phyloP scores from a whole-genome alignment of 2,329 filamentous ascomycete genomes.

The Penicillium italicum region DNA sequence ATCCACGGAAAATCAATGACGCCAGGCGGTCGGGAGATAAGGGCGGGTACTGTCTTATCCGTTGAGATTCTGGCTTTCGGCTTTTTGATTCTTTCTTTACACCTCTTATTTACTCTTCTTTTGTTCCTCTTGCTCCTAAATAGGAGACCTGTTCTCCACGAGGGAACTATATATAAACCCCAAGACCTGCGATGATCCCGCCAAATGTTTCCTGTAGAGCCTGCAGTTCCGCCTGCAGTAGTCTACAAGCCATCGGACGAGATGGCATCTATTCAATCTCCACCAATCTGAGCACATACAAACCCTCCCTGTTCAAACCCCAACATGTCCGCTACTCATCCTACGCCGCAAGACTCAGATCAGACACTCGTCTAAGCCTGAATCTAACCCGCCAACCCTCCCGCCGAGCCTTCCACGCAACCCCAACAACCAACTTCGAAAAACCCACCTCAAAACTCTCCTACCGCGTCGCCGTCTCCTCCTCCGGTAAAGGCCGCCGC shows the following conservation, averaged over 20 bases:
- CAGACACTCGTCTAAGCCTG: neutral
- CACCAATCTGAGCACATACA: slow-evolving; percentile 10
- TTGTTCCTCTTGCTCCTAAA: neutral
- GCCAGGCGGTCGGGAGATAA: slow-evolving; percentile 26
- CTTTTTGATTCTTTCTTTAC: slow-evolving; percentile 6
- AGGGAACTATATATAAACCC: neutral
- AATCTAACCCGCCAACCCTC: neutral
- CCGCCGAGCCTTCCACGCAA: slow-evolving; percentile 1
- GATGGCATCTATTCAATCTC: slow-evolving; percentile 18
- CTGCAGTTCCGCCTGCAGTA: slow-evolving; percentile 35
- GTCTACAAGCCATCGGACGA: slow-evolving; percentile 28
- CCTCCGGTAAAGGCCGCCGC: slow-evolving; percentile 66
- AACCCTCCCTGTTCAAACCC: neutral
- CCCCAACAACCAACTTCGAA: neutral
- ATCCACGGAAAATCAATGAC: slow-evolving; percentile 12
- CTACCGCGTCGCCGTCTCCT: slow-evolving; percentile 71
- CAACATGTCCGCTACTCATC: neutral
- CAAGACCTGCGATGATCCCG: slow-evolving; percentile 25
- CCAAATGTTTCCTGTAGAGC: slow-evolving; percentile 30
- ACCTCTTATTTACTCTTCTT: neutral
- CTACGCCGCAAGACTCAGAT: neutral
- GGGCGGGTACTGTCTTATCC: slow-evolving; percentile 20
- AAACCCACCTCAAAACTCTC: slow-evolving; percentile 44
- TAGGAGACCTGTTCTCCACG: neutral
- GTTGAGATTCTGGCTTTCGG: slow-evolving; percentile 3